Percentiles rank a stretch among this genome's conserved stretches.
These are phyloP conservation scores for Lichenothelia convexa DNA, from an alignment of 495 filamentous ascomycete species.

Conservation along the genomic window DNA sequence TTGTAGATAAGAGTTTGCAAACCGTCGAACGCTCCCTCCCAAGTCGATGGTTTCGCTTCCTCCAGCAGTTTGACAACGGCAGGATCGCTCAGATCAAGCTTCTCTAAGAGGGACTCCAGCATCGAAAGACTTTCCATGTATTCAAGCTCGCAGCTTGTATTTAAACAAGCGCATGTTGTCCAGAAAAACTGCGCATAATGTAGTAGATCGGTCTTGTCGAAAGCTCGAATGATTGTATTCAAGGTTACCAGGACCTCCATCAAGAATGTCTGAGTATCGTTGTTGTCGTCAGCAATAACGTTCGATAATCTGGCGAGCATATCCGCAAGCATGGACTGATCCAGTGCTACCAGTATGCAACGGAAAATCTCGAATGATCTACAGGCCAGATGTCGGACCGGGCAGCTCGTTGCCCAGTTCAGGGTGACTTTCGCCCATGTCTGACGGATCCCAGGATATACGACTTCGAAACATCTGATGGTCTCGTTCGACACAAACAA, in stretches of 20 bases:
- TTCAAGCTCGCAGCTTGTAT: constrained; percentile 88
- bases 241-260: constrained; percentile 94
- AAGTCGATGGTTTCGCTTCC: constrained; percentile 63
- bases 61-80: constrained; percentile 47
- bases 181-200: constrained; percentile 90
- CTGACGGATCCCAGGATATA: constrained; percentile 73
- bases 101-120: constrained; percentile 71
- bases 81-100: constrained; percentile 61
- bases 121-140: constrained; percentile 82
- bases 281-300: constrained; percentile 82
- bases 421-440: constrained; percentile 79
- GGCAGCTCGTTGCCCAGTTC: constrained; percentile 90
- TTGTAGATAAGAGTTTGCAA: constrained; percentile 76
- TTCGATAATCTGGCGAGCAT: constrained; percentile 91
- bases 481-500: constrained; percentile 60
- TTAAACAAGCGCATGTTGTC: constrained; percentile 88
- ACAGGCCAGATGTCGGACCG: constrained; percentile 88
- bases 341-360: constrained; percentile 74
- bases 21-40: constrained; percentile 82
- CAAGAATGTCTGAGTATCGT: constrained; percentile 85
- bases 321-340: constrained; percentile 83
- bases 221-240: constrained; percentile 68
- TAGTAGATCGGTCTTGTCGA: constrained; percentile 61
- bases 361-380: constrained; percentile 95
- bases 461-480: constrained; percentile 65